These are phyloP conservation scores for Articulospora tetracladia DNA, from an alignment of 495 filamentous ascomycete species.

Conservation along the genomic window DNA sequence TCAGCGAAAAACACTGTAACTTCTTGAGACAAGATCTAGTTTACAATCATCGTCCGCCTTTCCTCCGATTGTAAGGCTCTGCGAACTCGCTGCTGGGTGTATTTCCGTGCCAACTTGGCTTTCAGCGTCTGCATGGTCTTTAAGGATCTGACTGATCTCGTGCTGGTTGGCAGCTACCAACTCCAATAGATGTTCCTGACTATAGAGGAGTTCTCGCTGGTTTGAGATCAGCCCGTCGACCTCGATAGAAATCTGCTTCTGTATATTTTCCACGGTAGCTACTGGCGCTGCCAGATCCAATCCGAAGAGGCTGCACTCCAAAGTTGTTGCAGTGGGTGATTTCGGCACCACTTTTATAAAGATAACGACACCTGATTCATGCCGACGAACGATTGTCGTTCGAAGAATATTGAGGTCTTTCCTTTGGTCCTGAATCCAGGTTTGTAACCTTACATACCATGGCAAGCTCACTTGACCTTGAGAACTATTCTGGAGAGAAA, in stretches of 20 bases:
- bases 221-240: background rate
- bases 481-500: background rate
- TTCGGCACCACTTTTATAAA: constrained; percentile 11
- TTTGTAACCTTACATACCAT: background rate
- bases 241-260: constrained; percentile 5
- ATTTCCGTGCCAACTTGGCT: constrained; percentile 8
- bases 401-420: background rate
- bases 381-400: constrained; percentile 10
- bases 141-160: constrained; percentile 6
- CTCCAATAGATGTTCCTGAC: background rate
- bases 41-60: constrained; percentile 26
- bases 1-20: background rate
- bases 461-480: background rate
- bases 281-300: background rate
- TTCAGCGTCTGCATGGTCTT: constrained; percentile 15
- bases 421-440: background rate
- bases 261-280: background rate
- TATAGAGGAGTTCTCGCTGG: background rate
- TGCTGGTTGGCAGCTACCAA: background rate
- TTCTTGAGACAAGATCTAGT: background rate
- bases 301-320: constrained; percentile 19
- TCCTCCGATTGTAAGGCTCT: constrained; percentile 15
- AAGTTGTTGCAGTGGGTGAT: constrained; percentile 12
- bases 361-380: constrained; percentile 7
- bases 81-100: constrained; percentile 17